Conservation (phyloP, 129 eudicot species). For the Flaveria ramosissima region DNA sequence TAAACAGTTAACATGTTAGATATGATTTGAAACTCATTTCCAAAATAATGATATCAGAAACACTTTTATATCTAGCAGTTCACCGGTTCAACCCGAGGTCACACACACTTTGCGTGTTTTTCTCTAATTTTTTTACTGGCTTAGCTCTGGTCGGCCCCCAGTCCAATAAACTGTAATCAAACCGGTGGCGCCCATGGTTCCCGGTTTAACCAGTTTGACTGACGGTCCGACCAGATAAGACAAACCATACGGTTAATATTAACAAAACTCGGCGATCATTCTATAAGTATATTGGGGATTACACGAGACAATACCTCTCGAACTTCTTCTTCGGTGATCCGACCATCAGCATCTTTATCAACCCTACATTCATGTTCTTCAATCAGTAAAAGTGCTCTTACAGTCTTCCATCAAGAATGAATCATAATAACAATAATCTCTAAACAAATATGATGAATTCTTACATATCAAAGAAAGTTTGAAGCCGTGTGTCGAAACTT, state of each 20-base stretch:
- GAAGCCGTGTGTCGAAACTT: conserved; percentile 17
- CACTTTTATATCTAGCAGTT: too few species aligned
- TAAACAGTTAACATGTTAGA: background rate
- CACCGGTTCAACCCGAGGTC: too few species aligned
- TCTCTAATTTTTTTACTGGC: background rate
- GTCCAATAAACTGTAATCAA: background rate
- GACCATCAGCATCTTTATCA: conserved; percentile 17
- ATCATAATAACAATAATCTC: background rate
- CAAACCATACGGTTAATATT: background rate
- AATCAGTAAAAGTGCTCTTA: background rate
- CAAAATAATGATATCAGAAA: background rate
- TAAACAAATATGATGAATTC: background rate
- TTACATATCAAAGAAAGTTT: conserved; percentile 17
- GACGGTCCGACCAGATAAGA: background rate
- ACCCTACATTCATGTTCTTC: conserved; percentile 2
- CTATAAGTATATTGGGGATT: background rate
- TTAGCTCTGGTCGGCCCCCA: background rate
- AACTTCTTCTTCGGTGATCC: conserved; percentile 5
- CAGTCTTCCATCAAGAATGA: background rate
- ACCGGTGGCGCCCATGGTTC: background rate
- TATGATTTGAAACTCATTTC: background rate
- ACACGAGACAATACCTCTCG: background rate
- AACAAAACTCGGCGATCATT: too few species aligned
- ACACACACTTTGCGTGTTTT: too few species aligned
- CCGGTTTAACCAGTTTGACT: background rate